Conservation (phyloP, 257 asterid species). For the Nicotiana tabacum region DNA sequence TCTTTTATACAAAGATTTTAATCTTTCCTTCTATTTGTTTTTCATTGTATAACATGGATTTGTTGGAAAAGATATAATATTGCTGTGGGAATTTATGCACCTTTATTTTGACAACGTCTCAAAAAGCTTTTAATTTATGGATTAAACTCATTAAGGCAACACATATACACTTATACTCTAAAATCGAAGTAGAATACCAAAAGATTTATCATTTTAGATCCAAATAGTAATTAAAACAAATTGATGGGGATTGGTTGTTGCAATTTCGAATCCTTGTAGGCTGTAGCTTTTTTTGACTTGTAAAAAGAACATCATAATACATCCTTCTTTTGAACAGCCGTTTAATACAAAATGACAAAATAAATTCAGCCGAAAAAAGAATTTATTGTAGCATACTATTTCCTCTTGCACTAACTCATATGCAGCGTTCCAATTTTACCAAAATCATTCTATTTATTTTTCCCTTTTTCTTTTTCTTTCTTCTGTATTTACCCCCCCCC, state of each 20-base stretch:
- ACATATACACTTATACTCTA: neutral
- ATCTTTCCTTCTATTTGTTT: neutral
- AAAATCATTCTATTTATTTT: too few relatives aligned
- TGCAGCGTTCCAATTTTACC: neutral
- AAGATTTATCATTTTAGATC: neutral
- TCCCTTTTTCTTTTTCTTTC: too few relatives aligned
- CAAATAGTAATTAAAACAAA: neutral
- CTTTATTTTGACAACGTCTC: neutral
- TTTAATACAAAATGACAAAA: neutral
- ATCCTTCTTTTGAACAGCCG: neutral
- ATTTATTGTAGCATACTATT: neutral
- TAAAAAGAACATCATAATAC: neutral
- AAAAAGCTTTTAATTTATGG: neutral
- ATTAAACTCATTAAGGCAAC: neutral
- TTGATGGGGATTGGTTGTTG: slow-evolving; percentile 3
- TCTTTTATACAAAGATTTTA: neutral
- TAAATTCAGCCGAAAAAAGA: neutral
- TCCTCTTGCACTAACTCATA: neutral
- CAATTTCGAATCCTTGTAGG: neutral
- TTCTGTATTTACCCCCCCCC: too few relatives aligned
- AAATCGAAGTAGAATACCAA: neutral
- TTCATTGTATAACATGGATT: neutral
- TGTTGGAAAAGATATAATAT: neutral
- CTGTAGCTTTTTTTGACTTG: neutral
- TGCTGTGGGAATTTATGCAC: neutral